Percentiles rank a stretch among this genome's conserved stretches.
Conservation (phyloP, 768 basidiomycete genomes). For the Nidularia pulvinata region DNA sequence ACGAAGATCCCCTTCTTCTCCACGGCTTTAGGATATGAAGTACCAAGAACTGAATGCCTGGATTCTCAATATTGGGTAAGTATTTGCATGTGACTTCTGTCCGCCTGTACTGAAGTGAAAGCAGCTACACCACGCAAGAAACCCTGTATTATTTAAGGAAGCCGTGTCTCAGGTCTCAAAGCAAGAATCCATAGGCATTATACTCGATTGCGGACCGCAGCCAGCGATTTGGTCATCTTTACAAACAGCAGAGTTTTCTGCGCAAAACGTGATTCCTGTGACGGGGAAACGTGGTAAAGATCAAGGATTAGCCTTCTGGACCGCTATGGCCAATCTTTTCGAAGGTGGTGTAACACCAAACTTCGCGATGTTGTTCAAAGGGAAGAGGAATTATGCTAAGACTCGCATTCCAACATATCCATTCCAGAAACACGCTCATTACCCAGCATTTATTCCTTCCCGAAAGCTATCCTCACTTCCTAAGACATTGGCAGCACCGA, state of each 20-base stretch:
- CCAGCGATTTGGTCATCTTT: constrained; percentile 27
- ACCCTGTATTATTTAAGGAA: constrained; percentile 24
- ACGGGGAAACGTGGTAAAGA: constrained; percentile 26
- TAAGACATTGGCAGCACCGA: not conserved
- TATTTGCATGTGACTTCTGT: not conserved
- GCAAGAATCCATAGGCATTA: constrained; percentile 15
- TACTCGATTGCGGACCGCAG: constrained; percentile 31
- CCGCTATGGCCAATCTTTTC: constrained; percentile 20
- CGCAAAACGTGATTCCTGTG: constrained; percentile 16
- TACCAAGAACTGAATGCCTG: constrained; percentile 15
- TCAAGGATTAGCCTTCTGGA: constrained; percentile 25
- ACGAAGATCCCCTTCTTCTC: constrained; percentile 26
- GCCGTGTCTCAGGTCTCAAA: constrained; percentile 17
- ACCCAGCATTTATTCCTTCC: constrained; percentile 23
- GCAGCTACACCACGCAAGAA: constrained; percentile 23
- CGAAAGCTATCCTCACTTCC: constrained; percentile 12
- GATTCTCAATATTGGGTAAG: constrained; percentile 26
- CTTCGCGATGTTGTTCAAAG: constrained; percentile 17
- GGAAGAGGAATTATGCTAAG: constrained; percentile 17
- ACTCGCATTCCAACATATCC: constrained; percentile 30
- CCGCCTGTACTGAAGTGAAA: not conserved
- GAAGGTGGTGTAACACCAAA: constrained; percentile 22
- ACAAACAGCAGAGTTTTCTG: constrained; percentile 18
- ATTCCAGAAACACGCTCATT: constrained; percentile 30
- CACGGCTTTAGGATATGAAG: constrained; percentile 19